Conservation (phyloP, 805 yeast species). For the Monosporozyma unispora region DNA sequence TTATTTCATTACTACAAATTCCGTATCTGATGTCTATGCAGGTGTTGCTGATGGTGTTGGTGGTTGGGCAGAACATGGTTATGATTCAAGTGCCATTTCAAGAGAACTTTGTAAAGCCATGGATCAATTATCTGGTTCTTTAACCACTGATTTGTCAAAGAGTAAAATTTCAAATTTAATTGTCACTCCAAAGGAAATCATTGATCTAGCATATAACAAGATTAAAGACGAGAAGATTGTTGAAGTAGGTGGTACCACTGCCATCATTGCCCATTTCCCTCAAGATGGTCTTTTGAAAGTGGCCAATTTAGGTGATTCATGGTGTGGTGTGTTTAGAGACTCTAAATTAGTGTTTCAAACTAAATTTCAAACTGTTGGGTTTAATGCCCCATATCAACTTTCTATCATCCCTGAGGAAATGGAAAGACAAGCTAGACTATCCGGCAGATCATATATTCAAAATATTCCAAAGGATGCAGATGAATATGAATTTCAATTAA, state of each 20-base stretch:
- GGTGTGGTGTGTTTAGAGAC: conserved; percentile 79
- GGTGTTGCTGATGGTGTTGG: conserved; percentile 97
- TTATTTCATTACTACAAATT: conserved; percentile 39
- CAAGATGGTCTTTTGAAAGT: conserved; percentile 46
- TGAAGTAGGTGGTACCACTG: conserved; percentile 89
- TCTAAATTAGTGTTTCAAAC: conserved; percentile 56
- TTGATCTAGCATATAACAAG: conserved; percentile 47
- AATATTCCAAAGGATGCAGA: conserved; percentile 67
- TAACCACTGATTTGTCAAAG: neutral
- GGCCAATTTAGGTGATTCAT: conserved; percentile 89
- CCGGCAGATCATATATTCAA: conserved; percentile 56
- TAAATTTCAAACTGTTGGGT: conserved; percentile 70
- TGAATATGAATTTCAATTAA: conserved; percentile 51
- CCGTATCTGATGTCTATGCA: conserved; percentile 36
- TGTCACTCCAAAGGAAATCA: conserved; percentile 37
- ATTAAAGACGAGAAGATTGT: conserved; percentile 49
- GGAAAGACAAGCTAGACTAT: conserved; percentile 41
- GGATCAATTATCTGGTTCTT: conserved; percentile 23
- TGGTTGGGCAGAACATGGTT: conserved; percentile 91
- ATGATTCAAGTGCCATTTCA: conserved; percentile 80
- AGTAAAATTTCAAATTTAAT: no score
- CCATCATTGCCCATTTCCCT: conserved; percentile 68
- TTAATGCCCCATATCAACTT: conserved; percentile 87
- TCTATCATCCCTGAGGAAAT: conserved; percentile 70
- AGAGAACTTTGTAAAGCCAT: conserved; percentile 63